A percentile compares a stretch with the other conserved stretches of the same genome.
Conservation (phyloP, 805 yeast genomes). For the Blastobotrys mokoenaii region DNA sequence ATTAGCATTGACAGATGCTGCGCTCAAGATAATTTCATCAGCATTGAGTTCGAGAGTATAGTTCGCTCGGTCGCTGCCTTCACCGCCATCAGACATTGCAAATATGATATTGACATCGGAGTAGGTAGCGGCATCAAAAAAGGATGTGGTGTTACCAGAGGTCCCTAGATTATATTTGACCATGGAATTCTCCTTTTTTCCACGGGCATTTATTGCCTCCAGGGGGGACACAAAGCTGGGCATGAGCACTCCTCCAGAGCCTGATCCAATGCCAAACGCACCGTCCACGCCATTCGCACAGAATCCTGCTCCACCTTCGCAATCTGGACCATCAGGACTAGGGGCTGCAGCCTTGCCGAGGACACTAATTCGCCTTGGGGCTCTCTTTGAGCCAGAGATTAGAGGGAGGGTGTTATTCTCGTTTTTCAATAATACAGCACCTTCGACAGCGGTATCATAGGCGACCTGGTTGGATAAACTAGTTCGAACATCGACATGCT, state of each 20-base stretch:
- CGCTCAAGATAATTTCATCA: conserved; percentile 41
- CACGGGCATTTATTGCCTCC: conserved; percentile 44
- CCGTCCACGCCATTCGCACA: conserved; percentile 51
- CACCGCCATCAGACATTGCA: conserved; percentile 49
- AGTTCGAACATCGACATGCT: conserved; percentile 47
- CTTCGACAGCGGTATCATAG: conserved; percentile 47
- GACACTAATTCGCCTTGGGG: conserved; percentile 32
- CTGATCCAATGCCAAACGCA: conserved; percentile 53
- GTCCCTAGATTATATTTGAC: conserved; percentile 39
- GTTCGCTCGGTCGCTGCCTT: conserved; percentile 52
- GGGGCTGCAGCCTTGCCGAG: conserved; percentile 49
- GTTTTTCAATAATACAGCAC: conserved; percentile 48
- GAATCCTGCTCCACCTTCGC: conserved; percentile 43
- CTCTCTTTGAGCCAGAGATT: conserved; percentile 36
- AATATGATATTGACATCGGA: conserved; percentile 51
- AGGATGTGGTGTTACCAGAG: conserved; percentile 33
- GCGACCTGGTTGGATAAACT: conserved; percentile 39
- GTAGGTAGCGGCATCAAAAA: conserved; percentile 38
- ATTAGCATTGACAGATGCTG: conserved; percentile 43
- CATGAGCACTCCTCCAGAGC: conserved; percentile 50
- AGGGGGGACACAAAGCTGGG: conserved; percentile 51
- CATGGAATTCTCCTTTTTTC: conserved; percentile 37
- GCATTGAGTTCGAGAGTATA: conserved; percentile 49
- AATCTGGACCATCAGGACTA: conserved; percentile 43
- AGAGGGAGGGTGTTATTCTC: conserved; percentile 46